Evolutionary conservation across 1,284 basidiomycete genomes (phyloP).

Genomic region (Trichosporon faecale): DNA sequence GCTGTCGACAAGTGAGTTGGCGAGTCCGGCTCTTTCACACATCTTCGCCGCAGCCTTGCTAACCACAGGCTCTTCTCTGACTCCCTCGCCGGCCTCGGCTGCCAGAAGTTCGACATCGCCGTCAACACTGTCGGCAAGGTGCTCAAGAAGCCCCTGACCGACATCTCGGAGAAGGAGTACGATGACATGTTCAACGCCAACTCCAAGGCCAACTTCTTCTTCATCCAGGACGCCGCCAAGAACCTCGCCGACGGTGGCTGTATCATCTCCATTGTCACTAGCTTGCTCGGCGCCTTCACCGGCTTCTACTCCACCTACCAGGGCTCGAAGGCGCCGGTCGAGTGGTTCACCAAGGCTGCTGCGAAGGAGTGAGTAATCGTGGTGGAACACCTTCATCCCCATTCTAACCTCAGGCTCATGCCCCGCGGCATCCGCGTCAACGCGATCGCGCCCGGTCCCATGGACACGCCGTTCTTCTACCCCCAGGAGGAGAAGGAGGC

Average conservation of each 20-base stretch:
- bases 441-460: conserved; percentile 24
- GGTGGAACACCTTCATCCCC: not conserved
- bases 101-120: conserved; percentile 25
- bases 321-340: conserved; percentile 32
- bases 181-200: conserved; percentile 32
- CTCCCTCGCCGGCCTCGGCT: conserved; percentile 20
- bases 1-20: conserved; percentile 15
- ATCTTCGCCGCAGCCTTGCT: not conserved
- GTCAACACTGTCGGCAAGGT: conserved; percentile 36
- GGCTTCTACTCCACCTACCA: conserved; percentile 32
- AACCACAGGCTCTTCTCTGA: conserved; percentile 22
- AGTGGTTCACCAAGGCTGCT: conserved; percentile 32
- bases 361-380: conserved; percentile 27
- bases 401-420: conserved; percentile 17
- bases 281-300: conserved; percentile 27
- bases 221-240: conserved; percentile 29
- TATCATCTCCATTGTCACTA: conserved; percentile 31
- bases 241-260: conserved; percentile 26
- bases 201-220: conserved; percentile 33
- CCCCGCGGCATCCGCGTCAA: conserved; percentile 26
- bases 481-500: conserved; percentile 19
- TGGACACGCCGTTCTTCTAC: conserved; percentile 32
- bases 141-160: conserved; percentile 30
- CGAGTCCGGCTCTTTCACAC: too few species aligned
- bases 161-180: conserved; percentile 30